These are phyloP conservation scores for Macrolepiota fuliginosa DNA, from an alignment of 768 basidiomycete genomes.

Conservation along the genomic window DNA sequence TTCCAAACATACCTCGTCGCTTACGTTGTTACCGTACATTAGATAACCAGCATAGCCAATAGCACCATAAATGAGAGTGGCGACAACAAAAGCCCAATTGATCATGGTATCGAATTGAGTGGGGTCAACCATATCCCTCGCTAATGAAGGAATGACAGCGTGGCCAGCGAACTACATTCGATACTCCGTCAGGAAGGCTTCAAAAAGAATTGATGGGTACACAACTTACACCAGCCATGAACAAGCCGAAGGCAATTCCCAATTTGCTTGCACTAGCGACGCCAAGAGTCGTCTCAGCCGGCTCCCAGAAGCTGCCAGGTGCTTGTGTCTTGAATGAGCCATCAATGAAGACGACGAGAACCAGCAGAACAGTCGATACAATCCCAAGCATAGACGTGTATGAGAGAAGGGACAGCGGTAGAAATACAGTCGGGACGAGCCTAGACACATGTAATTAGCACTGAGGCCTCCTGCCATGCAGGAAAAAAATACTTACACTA, in stretches of 20 bases:
- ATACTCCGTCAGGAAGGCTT: neutral
- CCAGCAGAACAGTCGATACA: slow-evolving; percentile 70
- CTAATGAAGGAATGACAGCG: slow-evolving; percentile 86
- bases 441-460: slow-evolving; percentile 31
- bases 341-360: slow-evolving; percentile 78
- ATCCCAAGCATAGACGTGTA: slow-evolving; percentile 88
- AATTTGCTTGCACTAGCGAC: slow-evolving; percentile 55
- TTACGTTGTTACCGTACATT: slow-evolving; percentile 84
- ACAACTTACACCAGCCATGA: slow-evolving; percentile 81
- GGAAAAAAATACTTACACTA: slow-evolving; percentile 50
- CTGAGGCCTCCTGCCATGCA: neutral
- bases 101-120: slow-evolving; percentile 78
- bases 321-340: slow-evolving; percentile 68
- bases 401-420: slow-evolving; percentile 84
- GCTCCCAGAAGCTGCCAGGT: slow-evolving; percentile 81
- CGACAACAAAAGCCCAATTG: slow-evolving; percentile 80
- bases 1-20: slow-evolving; percentile 65
- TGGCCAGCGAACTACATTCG: slow-evolving; percentile 78
- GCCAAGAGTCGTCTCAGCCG: slow-evolving; percentile 63
- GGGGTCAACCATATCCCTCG: slow-evolving; percentile 87
- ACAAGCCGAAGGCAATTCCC: slow-evolving; percentile 81
- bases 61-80: slow-evolving; percentile 60
- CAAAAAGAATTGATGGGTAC: neutral
- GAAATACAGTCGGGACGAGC: slow-evolving; percentile 78
- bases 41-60: slow-evolving; percentile 84